Conservation (phyloP, 352 stramenopile genomes). For the Phytophthora hybrid region DNA sequence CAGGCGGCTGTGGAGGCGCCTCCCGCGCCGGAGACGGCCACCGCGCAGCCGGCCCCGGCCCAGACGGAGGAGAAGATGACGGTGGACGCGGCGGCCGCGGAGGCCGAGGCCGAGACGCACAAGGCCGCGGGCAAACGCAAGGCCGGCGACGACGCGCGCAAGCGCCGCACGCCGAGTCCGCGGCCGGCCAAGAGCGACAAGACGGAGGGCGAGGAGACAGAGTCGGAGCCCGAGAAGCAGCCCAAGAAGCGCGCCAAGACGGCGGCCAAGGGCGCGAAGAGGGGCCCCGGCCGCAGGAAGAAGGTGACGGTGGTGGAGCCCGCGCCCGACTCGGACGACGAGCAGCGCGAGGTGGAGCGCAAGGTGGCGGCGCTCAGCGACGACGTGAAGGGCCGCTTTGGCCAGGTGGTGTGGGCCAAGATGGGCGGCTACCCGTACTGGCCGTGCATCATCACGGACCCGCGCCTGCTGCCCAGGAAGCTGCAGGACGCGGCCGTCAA, state of each 20-base stretch:
- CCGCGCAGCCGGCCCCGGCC: too few relatives aligned
- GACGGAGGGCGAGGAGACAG: constrained; percentile 49
- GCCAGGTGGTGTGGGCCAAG: constrained; percentile 83
- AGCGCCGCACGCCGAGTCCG: constrained; percentile 27
- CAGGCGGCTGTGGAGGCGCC: constrained; percentile 14
- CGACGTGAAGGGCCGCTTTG: constrained; percentile 75
- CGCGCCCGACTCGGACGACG: constrained; percentile 32
- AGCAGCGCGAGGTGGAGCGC: constrained; percentile 42
- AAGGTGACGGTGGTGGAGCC: constrained; percentile 42
- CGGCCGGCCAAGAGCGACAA: constrained; percentile 2
- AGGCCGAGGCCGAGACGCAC: background rate
- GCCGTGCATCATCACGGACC: constrained; percentile 80
- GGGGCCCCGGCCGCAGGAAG: constrained; percentile 41
- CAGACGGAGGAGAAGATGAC: background rate
- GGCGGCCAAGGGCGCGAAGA: constrained; percentile 31
- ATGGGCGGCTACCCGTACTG: constrained; percentile 87
- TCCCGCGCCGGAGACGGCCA: constrained; percentile 10
- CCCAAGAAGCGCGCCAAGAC: constrained; percentile 56
- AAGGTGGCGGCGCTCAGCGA: constrained; percentile 61
- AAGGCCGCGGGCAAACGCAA: constrained; percentile 23
- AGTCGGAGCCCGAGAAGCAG: constrained; percentile 64
- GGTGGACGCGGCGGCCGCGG: constrained; percentile 7
- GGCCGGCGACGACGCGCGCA: constrained; percentile 11
- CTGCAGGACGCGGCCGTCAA: constrained; percentile 59
- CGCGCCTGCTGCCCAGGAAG: constrained; percentile 53